These are phyloP conservation scores for Ustilago vetiveriae DNA, from an alignment of 1,284 basidiomycete species.

Conservation along the genomic window DNA sequence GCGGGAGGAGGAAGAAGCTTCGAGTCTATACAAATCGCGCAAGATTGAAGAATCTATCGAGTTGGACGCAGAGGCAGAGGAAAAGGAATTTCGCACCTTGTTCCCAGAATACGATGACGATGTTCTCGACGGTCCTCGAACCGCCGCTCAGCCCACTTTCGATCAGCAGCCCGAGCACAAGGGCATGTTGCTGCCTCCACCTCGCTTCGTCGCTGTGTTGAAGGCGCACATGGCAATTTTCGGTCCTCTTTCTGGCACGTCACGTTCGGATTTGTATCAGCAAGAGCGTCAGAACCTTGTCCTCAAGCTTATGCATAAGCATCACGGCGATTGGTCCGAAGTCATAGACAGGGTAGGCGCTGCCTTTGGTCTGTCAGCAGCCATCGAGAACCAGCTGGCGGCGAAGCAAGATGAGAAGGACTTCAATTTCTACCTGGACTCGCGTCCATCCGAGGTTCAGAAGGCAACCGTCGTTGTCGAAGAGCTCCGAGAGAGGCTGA, in stretches of 20 bases:
- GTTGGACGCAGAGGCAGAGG: conserved; percentile 76
- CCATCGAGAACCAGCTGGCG: conserved; percentile 24
- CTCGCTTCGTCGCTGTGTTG: conserved; percentile 29
- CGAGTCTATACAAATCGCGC: conserved; percentile 82
- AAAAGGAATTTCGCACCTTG: conserved; percentile 80
- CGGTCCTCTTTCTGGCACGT: conserved; percentile 7
- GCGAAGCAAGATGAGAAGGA: conserved; percentile 15
- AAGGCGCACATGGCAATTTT: conserved; percentile 54
- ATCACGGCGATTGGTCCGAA: conserved; percentile 40
- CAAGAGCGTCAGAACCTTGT: conserved; percentile 30
- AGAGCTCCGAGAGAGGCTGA: conserved; percentile 44
- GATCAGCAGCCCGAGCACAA: conserved; percentile 14
- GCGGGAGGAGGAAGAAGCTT: conserved; percentile 75
- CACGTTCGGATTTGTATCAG: conserved; percentile 11
- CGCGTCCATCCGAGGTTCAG: conserved; percentile 45
- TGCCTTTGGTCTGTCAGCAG: conserved; percentile 52
- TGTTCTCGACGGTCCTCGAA: conserved; percentile 65
- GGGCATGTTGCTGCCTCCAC: conserved; percentile 28
- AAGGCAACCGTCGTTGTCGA: conserved; percentile 52
- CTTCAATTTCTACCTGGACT: conserved; percentile 64
- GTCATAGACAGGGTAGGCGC: conserved; percentile 48
- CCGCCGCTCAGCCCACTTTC: background rate
- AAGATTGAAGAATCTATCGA: conserved; percentile 73
- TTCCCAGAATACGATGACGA: conserved; percentile 86
- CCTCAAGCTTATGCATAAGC: conserved; percentile 28